Base-by-base conservation (phyloP, 805 yeast genomes). In the Yamadazyma scolyti region DNA sequence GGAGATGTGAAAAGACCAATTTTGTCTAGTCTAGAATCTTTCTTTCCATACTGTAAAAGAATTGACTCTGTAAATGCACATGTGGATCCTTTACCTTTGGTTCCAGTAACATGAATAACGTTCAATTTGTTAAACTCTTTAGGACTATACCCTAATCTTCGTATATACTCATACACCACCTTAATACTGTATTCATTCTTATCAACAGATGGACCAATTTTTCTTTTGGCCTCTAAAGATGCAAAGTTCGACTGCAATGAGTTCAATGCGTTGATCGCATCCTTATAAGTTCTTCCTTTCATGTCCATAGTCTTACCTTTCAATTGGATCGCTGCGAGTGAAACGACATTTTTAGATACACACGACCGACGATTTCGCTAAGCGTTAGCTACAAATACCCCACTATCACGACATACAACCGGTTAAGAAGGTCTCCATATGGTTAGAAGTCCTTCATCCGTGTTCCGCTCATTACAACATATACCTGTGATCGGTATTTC, bases 81-180 rank as follows among this genome's bases (percentile, higher is more conserved):
- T 0, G 97, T 90, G 1, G 97, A 88, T 1, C 99, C 99, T 61
- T 93, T 93, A 9, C 99, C 99, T 55, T 93, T 93, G 1, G 99
- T 93, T 13, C 99, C 99, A 0, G 99, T 89, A 21, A 94, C 82
- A 51, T 93, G 99, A 24, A 93, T 72, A 2, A 88, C 71, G 46
- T 89, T 89, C 46, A 93, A 56, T 38, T 58, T 69, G 58, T 89
- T 76, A 51, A 86, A 77, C 40, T 84, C 95, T 3, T 61, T 45
- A 2, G 84, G 77, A 19, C 43, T 36, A 47, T 65, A 65, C 0
- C 71, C 71, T 42, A 65, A 44, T 39, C 71, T 42, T 18, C 65
- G 41, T 16, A 56, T 57, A 36, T 53, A 65, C 42, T 64, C 69
- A 31, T 50, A 52, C 83, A 93, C 93, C 54, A 93, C 97, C 14